Evolutionary conservation across 2,329 filamentous ascomycete species (phyloP).

Genomic region (Fusarium tupiense): DNA sequence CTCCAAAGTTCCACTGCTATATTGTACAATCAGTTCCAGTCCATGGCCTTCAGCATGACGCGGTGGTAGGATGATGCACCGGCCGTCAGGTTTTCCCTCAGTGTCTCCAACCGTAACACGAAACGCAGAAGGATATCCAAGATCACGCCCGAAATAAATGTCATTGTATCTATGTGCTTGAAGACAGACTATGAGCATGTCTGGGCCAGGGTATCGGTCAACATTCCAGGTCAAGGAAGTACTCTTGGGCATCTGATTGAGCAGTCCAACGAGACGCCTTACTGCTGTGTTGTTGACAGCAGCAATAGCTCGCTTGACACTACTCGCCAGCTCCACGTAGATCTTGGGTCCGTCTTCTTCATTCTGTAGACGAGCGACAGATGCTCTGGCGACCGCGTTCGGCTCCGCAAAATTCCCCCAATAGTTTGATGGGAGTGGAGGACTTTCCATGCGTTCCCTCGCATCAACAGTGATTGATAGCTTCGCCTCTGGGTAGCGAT

Average conservation of each 20-base stretch:
- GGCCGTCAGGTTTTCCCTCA: slow-evolving; percentile 9
- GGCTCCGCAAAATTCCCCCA: slow-evolving; percentile 21
- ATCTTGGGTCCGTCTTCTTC: not conserved
- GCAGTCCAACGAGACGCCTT: slow-evolving; percentile 11
- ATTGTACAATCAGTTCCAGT: slow-evolving; percentile 5
- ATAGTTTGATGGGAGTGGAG: not conserved
- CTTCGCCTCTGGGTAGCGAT: not conserved
- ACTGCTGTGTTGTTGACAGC: slow-evolving; percentile 5
- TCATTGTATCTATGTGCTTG: slow-evolving; percentile 5
- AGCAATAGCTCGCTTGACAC: not conserved
- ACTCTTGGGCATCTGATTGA: slow-evolving; percentile 16
- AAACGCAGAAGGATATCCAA: not conserved
- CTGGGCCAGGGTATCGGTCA: slow-evolving; percentile 8
- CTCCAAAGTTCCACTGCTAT: not conserved
- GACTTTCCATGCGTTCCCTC: not conserved
- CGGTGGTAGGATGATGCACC: slow-evolving; percentile 2
- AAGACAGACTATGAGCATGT: slow-evolving; percentile 19
- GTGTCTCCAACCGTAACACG: slow-evolving; percentile 2
- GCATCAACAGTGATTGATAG: slow-evolving; percentile 3
- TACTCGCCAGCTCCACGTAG: not conserved
- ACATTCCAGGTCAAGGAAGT: slow-evolving; percentile 14
- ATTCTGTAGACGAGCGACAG: not conserved
- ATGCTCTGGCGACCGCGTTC: not conserved
- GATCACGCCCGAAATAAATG: not conserved
- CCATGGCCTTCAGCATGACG: not conserved